A percentile compares a stretch with the other conserved stretches of the same genome.
Conservation (phyloP, 1,284 basidiomycete species). For the Tilletia indica region DNA sequence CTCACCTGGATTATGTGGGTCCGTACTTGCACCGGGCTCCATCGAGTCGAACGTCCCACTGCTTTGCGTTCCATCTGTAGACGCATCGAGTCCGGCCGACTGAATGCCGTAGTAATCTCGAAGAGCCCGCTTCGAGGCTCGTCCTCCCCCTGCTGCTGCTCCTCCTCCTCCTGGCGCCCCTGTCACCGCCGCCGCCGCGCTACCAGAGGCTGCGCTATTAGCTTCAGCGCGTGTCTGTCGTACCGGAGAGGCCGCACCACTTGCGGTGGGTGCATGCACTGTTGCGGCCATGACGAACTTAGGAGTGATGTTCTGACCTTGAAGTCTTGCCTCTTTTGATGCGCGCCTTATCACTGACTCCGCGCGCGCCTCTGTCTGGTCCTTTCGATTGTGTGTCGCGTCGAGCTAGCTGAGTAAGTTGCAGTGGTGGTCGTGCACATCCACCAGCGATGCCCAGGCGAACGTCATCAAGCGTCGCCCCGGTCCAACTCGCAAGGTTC, state of each 20-base stretch:
- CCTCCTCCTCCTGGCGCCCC: no score
- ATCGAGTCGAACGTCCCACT: background rate
- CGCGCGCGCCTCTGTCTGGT: no score
- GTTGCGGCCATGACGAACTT: background rate
- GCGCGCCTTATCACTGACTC: no score
- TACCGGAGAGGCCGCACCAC: background rate
- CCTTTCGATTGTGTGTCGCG: background rate
- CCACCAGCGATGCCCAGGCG: background rate
- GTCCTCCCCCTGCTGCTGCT: background rate
- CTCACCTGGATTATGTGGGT: conserved; percentile 18
- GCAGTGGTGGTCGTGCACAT: background rate
- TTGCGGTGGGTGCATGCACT: background rate
- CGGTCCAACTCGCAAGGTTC: background rate
- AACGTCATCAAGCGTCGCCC: no score
- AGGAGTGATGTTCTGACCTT: no score
- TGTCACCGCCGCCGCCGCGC: background rate
- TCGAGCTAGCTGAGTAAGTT: background rate
- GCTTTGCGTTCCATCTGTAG: conserved; percentile 2
- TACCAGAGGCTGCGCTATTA: background rate
- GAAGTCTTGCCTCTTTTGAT: no score
- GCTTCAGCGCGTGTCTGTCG: background rate
- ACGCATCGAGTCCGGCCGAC: conserved; percentile 12
- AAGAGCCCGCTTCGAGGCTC: conserved; percentile 20
- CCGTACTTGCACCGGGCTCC: background rate
- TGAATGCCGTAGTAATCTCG: conserved; percentile 48